These are phyloP conservation scores for Setaria viridis DNA, from an alignment of 202 grass and related monocot genomes.

Conservation along the genomic window DNA sequence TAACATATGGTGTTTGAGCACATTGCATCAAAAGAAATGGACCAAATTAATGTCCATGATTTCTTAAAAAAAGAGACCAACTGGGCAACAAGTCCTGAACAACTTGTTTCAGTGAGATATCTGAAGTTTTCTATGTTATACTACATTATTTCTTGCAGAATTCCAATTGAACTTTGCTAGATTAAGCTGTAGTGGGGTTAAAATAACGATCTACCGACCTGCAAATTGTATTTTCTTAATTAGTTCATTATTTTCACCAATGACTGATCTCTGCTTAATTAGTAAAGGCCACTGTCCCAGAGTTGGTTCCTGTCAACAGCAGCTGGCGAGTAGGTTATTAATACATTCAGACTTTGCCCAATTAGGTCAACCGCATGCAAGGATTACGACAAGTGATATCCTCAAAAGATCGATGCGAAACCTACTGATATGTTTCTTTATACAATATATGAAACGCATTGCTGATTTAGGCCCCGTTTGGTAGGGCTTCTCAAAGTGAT, in stretches of 20 bases:
- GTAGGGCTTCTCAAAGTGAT: too few relatives aligned
- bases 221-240: background rate
- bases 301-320: conserved; percentile 29
- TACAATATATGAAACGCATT: background rate
- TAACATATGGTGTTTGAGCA: background rate
- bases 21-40: background rate
- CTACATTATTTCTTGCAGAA: background rate
- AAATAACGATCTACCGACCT: background rate
- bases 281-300: background rate
- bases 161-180: background rate
- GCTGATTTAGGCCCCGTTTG: too few relatives aligned
- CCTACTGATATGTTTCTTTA: background rate
- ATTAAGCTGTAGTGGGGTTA: background rate
- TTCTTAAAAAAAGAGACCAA: background rate
- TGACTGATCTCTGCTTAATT: background rate
- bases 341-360: background rate
- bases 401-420: background rate
- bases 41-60: background rate
- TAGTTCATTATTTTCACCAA: too few relatives aligned
- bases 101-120: background rate
- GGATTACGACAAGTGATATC: background rate
- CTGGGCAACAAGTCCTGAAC: conserved; percentile 4
- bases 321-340: background rate
- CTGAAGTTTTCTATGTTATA: background rate
- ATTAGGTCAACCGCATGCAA: conserved; percentile 11